Evolutionary conservation across 2,329 filamentous ascomycete genomes (phyloP).

Genomic region (Teratosphaeria gauchensis): DNA sequence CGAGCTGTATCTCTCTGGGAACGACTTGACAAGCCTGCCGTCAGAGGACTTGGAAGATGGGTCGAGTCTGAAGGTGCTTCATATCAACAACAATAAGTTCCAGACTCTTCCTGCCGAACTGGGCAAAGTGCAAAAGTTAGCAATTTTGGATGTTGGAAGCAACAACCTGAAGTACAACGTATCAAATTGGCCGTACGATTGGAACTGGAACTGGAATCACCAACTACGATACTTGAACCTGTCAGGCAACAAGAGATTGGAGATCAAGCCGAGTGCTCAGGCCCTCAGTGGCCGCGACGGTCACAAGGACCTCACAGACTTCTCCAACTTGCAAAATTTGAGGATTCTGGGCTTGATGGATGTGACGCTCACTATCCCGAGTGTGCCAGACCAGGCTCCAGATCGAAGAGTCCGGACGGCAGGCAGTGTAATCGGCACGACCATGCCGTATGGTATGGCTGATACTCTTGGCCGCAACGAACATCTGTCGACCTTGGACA

Average conservation of each 20-base stretch:
- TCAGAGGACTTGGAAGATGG: conserved; percentile 90
- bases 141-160: conserved; percentile 87
- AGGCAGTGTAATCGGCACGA: conserved; percentile 76
- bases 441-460: conserved; percentile 89
- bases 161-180: conserved; percentile 98
- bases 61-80: conserved; percentile 75
- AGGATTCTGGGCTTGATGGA: conserved; percentile 93
- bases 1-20: conserved; percentile 90
- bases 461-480: conserved; percentile 89
- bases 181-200: conserved; percentile 97
- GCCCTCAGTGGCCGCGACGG: conserved; percentile 46
- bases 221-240: conserved; percentile 92
- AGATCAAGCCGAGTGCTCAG: conserved; percentile 64
- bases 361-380: conserved; percentile 86
- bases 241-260: conserved; percentile 90
- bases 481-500: conserved; percentile 88
- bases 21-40: conserved; percentile 82
- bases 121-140: conserved; percentile 83
- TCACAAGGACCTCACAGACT: conserved; percentile 69
- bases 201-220: conserved; percentile 99
- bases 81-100: conserved; percentile 97
- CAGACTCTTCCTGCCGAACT: conserved; percentile 93
- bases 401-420: conserved; percentile 94
- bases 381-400: conserved; percentile 88
- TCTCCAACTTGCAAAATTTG: conserved; percentile 72